These are phyloP conservation scores for Alternaria longipes DNA, from an alignment of 2,329 filamentous ascomycete genomes.

Conservation along the genomic window DNA sequence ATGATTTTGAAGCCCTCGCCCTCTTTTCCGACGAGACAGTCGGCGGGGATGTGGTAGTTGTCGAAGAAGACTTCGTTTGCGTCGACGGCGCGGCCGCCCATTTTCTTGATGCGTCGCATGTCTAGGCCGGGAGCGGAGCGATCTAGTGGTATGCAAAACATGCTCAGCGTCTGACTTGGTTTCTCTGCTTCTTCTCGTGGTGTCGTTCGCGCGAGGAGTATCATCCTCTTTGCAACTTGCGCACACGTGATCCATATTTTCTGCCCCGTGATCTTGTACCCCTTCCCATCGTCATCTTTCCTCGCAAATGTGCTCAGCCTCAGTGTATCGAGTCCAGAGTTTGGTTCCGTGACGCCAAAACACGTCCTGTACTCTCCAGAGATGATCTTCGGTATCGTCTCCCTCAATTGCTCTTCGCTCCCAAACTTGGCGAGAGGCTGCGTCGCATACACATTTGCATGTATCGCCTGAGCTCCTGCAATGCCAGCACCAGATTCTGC, in stretches of 20 bases:
- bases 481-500: constrained; percentile 82
- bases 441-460: constrained; percentile 76
- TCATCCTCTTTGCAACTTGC: constrained; percentile 84
- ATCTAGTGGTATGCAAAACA: constrained; percentile 84
- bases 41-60: constrained; percentile 72
- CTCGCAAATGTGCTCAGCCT: constrained; percentile 61
- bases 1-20: constrained; percentile 78
- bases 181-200: constrained; percentile 72
- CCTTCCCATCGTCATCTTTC: constrained; percentile 60
- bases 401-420: constrained; percentile 68
- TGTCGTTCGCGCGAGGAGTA: constrained; percentile 80
- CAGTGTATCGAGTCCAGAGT: constrained; percentile 80
- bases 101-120: constrained; percentile 79
- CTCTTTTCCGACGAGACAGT: constrained; percentile 74
- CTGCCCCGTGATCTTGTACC: constrained; percentile 76
- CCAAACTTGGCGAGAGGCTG: constrained; percentile 79
- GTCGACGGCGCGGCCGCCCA: constrained; percentile 83
- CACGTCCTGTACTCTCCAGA: constrained; percentile 76
- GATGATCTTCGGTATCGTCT: constrained; percentile 75
- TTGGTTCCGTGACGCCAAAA: constrained; percentile 86
- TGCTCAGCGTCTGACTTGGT: constrained; percentile 76
- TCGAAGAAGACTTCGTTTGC: constrained; percentile 92
- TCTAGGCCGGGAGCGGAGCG: constrained; percentile 67
- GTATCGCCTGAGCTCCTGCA: constrained; percentile 69
- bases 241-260: constrained; percentile 93